These are phyloP conservation scores for Didymella lethalis DNA, from an alignment of 2,329 filamentous ascomycete species.

Conservation along the genomic window DNA sequence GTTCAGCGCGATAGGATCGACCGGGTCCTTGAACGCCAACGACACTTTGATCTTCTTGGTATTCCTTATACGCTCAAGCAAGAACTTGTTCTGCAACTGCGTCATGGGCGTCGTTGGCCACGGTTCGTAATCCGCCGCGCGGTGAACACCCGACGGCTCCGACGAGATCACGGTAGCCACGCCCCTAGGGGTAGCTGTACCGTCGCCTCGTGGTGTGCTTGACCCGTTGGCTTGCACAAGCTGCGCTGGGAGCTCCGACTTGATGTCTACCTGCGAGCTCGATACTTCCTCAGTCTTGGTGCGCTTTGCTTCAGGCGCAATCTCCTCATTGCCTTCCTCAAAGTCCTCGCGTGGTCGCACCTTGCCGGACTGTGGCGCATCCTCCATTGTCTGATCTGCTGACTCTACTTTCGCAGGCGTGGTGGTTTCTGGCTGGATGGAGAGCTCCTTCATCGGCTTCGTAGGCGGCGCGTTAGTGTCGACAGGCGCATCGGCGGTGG, in stretches of 20 bases:
- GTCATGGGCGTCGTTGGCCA: conserved; percentile 55
- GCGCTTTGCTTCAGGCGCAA: conserved; percentile 75
- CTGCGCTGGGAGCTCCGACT: conserved; percentile 51
- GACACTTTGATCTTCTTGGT: conserved; percentile 89
- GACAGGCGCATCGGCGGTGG: conserved; percentile 28
- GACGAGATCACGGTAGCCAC: conserved; percentile 42
- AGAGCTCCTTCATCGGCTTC: conserved; percentile 46
- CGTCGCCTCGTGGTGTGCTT: conserved; percentile 34
- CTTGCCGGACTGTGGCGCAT: conserved; percentile 50
- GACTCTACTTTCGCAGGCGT: conserved; percentile 28
- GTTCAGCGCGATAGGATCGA: conserved; percentile 75
- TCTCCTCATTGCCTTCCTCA: conserved; percentile 63
- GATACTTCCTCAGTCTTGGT: conserved; percentile 69
- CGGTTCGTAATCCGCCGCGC: conserved; percentile 43
- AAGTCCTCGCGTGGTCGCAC: conserved; percentile 73
- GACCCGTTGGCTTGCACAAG: conserved; percentile 32
- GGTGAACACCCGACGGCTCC: conserved; percentile 41
- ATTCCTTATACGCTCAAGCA: conserved; percentile 72
- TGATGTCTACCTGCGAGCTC: conserved; percentile 51
- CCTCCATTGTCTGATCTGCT: conserved; percentile 50
- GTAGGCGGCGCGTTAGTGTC: conserved; percentile 36
- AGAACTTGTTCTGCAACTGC: conserved; percentile 65
- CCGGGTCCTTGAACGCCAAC: conserved; percentile 76
- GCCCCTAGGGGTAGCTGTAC: conserved; percentile 29
- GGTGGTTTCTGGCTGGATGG: conserved; percentile 30